Evolutionary conservation across 257 asterid species (phyloP).

Genomic region (Nicotiana tomentosiformis): DNA sequence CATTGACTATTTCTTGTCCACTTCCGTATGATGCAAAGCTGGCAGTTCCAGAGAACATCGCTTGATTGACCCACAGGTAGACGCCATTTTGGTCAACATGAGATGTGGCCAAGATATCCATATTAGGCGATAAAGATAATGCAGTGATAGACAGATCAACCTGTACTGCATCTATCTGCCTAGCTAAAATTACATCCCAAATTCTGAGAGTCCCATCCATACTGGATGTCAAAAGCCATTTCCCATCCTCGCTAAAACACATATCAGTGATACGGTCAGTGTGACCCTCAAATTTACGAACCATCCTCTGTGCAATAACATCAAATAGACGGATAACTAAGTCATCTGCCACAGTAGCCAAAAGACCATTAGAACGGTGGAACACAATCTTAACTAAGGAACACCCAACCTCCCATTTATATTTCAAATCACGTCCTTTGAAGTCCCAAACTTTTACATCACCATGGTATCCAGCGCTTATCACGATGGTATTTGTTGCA

Average conservation of each 20-base stretch:
- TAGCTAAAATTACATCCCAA: conserved; percentile 85
- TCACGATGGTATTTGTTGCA: conserved; percentile 67
- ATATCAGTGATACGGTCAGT: conserved; percentile 76
- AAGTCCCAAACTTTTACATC: conserved; percentile 90
- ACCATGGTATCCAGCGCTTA: conserved; percentile 79
- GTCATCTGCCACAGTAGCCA: conserved; percentile 82
- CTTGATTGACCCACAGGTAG: conserved; percentile 84
- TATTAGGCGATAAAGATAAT: conserved; percentile 77
- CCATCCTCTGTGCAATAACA: conserved; percentile 71
- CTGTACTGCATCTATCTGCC: conserved; percentile 74
- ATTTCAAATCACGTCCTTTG: conserved; percentile 50
- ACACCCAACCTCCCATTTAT: conserved; percentile 66
- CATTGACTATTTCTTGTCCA: conserved; percentile 52
- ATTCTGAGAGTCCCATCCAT: conserved; percentile 91
- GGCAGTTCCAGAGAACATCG: conserved; percentile 72
- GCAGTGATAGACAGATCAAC: conserved; percentile 77
- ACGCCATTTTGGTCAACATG: conserved; percentile 89
- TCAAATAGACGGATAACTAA: conserved; percentile 79
- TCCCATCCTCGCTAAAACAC: conserved; percentile 94
- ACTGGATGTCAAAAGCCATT: conserved; percentile 88
- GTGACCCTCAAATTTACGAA: conserved; percentile 85
- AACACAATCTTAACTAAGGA: conserved; percentile 61
- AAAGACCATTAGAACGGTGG: conserved; percentile 78
- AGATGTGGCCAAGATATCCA: conserved; percentile 82
- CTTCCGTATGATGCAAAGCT: conserved; percentile 53